Evolutionary conservation across 139 green algal species (phyloP).

Genomic region (Chlorokybus atmophyticus): DNA sequence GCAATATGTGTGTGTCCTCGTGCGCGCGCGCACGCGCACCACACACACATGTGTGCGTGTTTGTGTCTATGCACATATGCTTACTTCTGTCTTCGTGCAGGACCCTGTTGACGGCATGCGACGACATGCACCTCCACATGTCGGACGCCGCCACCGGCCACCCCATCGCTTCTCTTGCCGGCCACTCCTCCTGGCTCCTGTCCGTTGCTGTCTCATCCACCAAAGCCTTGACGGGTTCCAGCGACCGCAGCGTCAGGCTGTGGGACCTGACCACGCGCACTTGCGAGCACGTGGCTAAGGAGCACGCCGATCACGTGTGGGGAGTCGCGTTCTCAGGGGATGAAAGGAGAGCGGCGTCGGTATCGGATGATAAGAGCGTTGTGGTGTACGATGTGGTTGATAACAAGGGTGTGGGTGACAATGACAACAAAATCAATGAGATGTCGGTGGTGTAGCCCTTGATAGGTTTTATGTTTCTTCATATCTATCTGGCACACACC

Average conservation of each 20-base stretch:
- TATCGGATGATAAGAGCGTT: conserved; percentile 37
- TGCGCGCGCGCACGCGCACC: no score
- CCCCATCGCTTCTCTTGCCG: conserved; percentile 65
- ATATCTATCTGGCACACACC: no score
- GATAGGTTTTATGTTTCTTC: no score
- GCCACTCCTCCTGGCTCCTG: conserved; percentile 81
- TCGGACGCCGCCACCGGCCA: conserved; percentile 63
- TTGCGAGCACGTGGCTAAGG: conserved; percentile 53
- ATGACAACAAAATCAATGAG: no score
- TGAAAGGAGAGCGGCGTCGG: conserved; percentile 3
- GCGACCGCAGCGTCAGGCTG: conserved; percentile 48
- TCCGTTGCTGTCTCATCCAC: conserved; percentile 51
- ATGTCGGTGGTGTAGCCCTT: no score
- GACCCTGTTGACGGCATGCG: conserved; percentile 55
- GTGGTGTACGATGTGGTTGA: conserved; percentile 28
- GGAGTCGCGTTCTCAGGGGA: conserved; percentile 14
- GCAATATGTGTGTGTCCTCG: no score
- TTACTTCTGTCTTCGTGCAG: not conserved
- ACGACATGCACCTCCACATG: conserved; percentile 80
- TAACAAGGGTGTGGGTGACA: no score
- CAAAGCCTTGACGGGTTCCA: conserved; percentile 45
- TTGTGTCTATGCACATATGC: no score
- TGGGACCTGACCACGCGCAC: conserved; percentile 65
- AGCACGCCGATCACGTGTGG: conserved; percentile 36
- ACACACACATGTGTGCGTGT: no score